Evolutionary conservation across 176 grass and related monocot species (phyloP).

Genomic region (Musa troglodytarum): DNA sequence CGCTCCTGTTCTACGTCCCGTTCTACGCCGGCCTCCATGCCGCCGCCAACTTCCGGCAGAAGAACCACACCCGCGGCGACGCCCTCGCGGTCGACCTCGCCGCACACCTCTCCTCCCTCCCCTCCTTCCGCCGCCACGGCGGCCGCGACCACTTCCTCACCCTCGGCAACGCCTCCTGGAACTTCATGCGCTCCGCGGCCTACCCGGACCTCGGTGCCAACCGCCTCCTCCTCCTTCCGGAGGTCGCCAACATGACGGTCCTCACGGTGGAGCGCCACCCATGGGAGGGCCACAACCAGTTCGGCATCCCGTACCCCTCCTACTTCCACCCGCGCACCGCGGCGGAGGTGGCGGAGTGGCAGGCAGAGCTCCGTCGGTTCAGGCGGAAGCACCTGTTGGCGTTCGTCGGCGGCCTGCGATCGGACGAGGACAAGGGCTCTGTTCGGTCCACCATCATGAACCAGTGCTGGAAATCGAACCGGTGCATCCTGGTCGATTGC

Average conservation of each 20-base stretch:
- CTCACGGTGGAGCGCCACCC: slow-evolving; percentile 29
- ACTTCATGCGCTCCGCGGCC: slow-evolving; percentile 3
- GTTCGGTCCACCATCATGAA: background rate
- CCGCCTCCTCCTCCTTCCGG: slow-evolving; percentile 13
- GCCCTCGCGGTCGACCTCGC: slow-evolving; percentile 18
- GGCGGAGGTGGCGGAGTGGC: slow-evolving; percentile 22
- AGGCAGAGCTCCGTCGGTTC: slow-evolving; percentile 20
- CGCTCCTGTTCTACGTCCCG: slow-evolving; percentile 22
- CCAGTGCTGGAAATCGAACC: slow-evolving; percentile 18
- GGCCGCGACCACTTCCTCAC: slow-evolving; percentile 32
- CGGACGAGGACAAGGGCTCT: background rate
- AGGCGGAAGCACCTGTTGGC: slow-evolving; percentile 19
- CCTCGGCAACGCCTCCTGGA: slow-evolving; percentile 10
- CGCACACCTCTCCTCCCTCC: slow-evolving; percentile 5
- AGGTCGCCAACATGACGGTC: slow-evolving; percentile 28
- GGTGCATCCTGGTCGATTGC: slow-evolving; percentile 24
- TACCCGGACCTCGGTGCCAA: background rate
- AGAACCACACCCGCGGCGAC: background rate
- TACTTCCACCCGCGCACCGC: slow-evolving; percentile 31
- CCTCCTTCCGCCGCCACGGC: slow-evolving; percentile 15
- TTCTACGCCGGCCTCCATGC: slow-evolving; percentile 21
- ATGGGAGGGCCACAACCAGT: slow-evolving; percentile 15
- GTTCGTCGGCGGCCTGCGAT: slow-evolving; percentile 23
- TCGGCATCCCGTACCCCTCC: slow-evolving; percentile 33
- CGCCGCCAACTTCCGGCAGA: background rate